These are phyloP conservation scores for Trichosporon asahii DNA, from an alignment of 1,284 basidiomycete species.

Conservation along the genomic window DNA sequence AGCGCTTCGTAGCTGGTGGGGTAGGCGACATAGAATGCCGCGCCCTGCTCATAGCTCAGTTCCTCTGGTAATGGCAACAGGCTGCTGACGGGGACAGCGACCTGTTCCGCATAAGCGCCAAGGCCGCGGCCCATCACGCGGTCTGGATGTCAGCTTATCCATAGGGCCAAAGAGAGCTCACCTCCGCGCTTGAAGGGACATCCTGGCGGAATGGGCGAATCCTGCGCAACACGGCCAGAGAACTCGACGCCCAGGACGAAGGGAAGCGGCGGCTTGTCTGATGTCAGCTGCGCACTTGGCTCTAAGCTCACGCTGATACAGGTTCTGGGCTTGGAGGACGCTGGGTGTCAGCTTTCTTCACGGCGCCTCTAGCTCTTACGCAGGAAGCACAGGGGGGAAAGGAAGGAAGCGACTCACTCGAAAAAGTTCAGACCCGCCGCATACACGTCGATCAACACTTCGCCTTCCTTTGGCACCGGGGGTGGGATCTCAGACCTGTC, in stretches of 20 bases:
- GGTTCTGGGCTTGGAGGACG: slow-evolving; percentile 78
- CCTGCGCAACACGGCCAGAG: slow-evolving; percentile 68
- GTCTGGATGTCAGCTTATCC: slow-evolving; percentile 52
- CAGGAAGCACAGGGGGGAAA: too few species aligned
- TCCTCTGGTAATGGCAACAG: slow-evolving; percentile 61
- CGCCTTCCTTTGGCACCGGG: slow-evolving; percentile 58
- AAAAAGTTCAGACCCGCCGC: slow-evolving; percentile 45
- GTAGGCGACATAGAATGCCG: slow-evolving; percentile 29
- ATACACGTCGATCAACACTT: slow-evolving; percentile 79
- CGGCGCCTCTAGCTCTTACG: not conserved
- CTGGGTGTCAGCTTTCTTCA: slow-evolving; percentile 25
- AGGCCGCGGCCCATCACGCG: slow-evolving; percentile 80
- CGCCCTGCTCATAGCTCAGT: slow-evolving; percentile 65
- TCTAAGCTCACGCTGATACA: slow-evolving; percentile 63
- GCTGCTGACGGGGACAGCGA: slow-evolving; percentile 58
- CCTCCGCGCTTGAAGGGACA: slow-evolving; percentile 73
- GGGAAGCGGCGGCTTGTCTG: slow-evolving; percentile 69
- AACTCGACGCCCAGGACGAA: slow-evolving; percentile 82
- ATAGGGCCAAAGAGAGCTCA: slow-evolving; percentile 18
- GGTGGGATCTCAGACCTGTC: slow-evolving; percentile 57
- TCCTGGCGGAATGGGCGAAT: slow-evolving; percentile 75
- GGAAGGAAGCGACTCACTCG: slow-evolving; percentile 37
- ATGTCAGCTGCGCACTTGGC: not conserved
- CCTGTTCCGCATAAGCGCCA: slow-evolving; percentile 71
- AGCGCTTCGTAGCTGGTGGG: slow-evolving; percentile 66